Evolutionary conservation across 495 filamentous ascomycete species (phyloP).

Genomic region (Penicillium daleae): DNA sequence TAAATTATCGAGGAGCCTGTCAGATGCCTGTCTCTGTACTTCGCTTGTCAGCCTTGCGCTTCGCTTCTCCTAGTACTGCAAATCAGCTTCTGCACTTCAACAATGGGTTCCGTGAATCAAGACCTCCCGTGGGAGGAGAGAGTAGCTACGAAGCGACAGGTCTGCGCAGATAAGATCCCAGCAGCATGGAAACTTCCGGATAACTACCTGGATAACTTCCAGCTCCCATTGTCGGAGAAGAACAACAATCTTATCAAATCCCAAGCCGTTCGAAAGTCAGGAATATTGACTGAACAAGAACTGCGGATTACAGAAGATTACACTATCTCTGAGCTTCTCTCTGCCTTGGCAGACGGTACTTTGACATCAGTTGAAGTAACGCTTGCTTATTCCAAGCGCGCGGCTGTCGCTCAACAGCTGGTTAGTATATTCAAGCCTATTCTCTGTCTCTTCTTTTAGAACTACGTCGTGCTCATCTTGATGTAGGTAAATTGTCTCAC

Average conservation of each 20-base stretch:
- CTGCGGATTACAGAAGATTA: conserved; percentile 53
- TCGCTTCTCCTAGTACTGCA: too few species aligned
- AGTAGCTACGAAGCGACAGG: conserved; percentile 38
- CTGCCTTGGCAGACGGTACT: conserved; percentile 26
- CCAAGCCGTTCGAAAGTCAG: conserved; percentile 27
- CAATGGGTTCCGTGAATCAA: conserved; percentile 9
- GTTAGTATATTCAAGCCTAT: conserved; percentile 14
- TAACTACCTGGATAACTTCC: conserved; percentile 14
- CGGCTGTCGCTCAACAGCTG: conserved; percentile 59
- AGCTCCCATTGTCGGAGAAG: conserved; percentile 16
- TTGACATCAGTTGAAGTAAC: conserved; percentile 56
- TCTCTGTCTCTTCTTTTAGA: neutral
- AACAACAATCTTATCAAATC: conserved; percentile 28
- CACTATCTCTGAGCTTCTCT: conserved; percentile 45
- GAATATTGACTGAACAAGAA: conserved; percentile 41
- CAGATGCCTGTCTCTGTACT: neutral
- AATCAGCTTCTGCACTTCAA: neutral
- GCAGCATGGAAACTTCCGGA: conserved; percentile 26
- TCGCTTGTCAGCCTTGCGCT: neutral
- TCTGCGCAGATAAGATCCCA: conserved; percentile 38
- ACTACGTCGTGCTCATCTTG: neutral
- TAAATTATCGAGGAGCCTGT: neutral
- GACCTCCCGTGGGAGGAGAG: conserved; percentile 21
- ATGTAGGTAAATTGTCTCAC: conserved; percentile 56
- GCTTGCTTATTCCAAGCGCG: conserved; percentile 59